Evolutionary conservation across 1,139 yeast species (phyloP).

Genomic region (Magnusiomyces tetraspermus): DNA sequence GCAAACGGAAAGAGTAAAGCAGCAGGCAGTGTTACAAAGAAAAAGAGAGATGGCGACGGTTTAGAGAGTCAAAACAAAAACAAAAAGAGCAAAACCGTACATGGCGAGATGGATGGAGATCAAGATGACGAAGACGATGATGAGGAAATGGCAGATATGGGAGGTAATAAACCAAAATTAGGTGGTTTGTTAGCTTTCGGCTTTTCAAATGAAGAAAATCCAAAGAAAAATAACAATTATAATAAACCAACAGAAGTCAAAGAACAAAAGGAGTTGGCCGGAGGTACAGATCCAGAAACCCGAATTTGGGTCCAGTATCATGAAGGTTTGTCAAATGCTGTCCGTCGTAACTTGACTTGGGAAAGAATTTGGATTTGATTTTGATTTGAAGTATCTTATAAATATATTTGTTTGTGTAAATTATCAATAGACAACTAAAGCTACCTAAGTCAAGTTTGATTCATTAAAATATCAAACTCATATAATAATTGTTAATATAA

Average conservation of each 20-base stretch:
- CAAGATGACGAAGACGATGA: not conserved
- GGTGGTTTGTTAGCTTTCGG: constrained; percentile 3
- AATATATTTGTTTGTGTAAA: not conserved
- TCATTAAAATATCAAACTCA: too few relatives aligned
- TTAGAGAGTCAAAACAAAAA: not conserved
- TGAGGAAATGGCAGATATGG: not conserved
- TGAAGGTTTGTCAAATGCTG: constrained; percentile 94
- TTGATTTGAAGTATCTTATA: too few relatives aligned
- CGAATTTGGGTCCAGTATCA: constrained; percentile 82
- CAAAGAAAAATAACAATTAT: constrained; percentile 11
- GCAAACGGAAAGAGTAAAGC: too few relatives aligned
- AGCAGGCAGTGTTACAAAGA: not conserved
- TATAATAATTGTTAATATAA: too few relatives aligned
- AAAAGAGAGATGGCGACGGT: not conserved
- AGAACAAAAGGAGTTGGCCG: constrained; percentile 13
- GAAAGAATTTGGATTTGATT: constrained; percentile 45
- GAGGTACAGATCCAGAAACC: constrained; percentile 4
- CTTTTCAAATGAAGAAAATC: not conserved
- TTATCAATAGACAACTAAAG: not conserved
- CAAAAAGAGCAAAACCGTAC: not conserved
- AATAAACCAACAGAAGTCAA: constrained; percentile 17
- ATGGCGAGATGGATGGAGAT: not conserved
- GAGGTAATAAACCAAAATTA: not conserved
- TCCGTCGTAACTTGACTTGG: constrained; percentile 79
- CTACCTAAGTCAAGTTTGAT: too few relatives aligned